Base-by-base conservation (phyloP, 352 stramenopile genomes). In the Globisporangium spinosum region DNA sequence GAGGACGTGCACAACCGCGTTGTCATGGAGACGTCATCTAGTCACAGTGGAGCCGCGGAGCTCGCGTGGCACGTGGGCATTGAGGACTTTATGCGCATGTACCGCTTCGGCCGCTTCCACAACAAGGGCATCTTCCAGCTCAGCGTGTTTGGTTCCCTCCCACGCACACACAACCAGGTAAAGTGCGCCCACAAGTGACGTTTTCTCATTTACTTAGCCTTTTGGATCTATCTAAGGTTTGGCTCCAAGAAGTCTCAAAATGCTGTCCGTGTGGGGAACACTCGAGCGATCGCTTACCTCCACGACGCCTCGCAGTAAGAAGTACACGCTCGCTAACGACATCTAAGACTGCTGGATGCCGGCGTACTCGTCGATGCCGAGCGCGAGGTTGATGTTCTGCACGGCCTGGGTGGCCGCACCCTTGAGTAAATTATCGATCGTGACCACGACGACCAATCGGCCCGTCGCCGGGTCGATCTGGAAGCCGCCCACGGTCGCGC, bases 371-470 rank as follows among this genome's bases (percentile, higher is more conserved):
- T 96, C 84, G 32, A 98, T 84, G 15, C 90, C 93, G 59, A 98
- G 79, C 40, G 95, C 90, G 34, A 98, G 70, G 75, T 98, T 98
- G 74, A 98, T 97, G 79, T 98, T 98, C 74, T 98, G 94, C 67
- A 98, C 76, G 35, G 91, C 91, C 77, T 98, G 94, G 2, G 89
- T 97, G 51, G 92, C 93, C 3, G 94, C 94, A 13, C 94, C 94
- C 85, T 98, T 98, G 61, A 98, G 82, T 57, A 98, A 78, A 75
- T 98, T 98, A 77, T 98, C 94, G 68, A 98, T 97, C 25, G 90
- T 94, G 17, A 81, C 77, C 54, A 98, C 77, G 22, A 97, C 77
- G 54, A 97, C 93, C 27, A 97, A 72, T 32, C 93, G 83, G 20
- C 90, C 90, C 23, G 91, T 93, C 57, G 91, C 71, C 12, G 80